Base-by-base conservation (phyloP, 352 stramenopile species). In the Halophytophthora polymorphica region DNA sequence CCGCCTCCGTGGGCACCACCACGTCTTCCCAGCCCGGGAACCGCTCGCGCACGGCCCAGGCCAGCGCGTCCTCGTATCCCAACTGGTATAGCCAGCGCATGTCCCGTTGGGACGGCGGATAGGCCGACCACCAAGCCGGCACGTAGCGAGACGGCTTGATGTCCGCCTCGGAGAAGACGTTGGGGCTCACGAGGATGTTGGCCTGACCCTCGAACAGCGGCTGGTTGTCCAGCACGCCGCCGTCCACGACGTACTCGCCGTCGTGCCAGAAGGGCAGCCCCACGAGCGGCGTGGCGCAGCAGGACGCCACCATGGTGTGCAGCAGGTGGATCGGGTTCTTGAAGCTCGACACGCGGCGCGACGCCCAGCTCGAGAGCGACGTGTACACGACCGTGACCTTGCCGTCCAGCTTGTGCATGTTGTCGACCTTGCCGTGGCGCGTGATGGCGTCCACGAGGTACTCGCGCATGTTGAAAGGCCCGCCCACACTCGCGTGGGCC, bases 101-200 rank as follows among this genome's bases (percentile, higher is more conserved):
- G 33, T 81, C 70, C 2, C 74, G 59, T 33, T 67, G 53, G 1
- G 63, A 68, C 12, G 76, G 73, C 39, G 73, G 76, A 37, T 81
- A 83, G 50, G 86, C 57, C 11, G 60, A 80, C 76, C 78, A 89
- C 69, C 70, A 79, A 19, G 73, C 46, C 11, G 76, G 76, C 21
- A 89, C 66, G 43, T 87, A 87, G 11, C 71, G 62, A 6, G 73
- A 85, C 19, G 78, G 78, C 10, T 71, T 69, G 50, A 89, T 87
- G 58, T 89, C 73, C 35, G 69, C 75, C 11, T 42, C 39, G 13
- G 68, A 58, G 38, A 67, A 70, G 22, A 66, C 28, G 19, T 64
- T 72, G 2, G 69, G 61, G 15, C 52, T 70, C 11, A 78, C 51
- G 2, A 51, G 68, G 34, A 57, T 64, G 33, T 62, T 83, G 2